These are phyloP conservation scores for Gloeopeniophorella convolvens DNA, from an alignment of 768 basidiomycete species.

Conservation along the genomic window DNA sequence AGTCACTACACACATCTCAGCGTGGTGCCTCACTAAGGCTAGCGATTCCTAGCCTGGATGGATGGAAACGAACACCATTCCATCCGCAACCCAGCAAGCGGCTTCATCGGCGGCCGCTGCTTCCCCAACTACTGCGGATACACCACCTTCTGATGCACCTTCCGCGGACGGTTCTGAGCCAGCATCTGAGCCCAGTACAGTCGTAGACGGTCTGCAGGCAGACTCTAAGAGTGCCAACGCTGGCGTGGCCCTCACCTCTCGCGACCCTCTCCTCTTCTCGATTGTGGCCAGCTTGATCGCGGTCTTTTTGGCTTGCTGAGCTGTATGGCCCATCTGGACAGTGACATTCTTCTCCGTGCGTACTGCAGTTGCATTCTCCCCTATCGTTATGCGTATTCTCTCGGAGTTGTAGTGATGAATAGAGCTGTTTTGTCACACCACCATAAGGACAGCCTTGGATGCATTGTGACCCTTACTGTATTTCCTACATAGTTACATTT, in stretches of 20 bases:
- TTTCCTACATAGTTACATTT: too few species aligned
- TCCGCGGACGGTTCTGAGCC: background rate
- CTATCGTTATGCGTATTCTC: too few species aligned
- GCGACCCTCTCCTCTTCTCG: background rate
- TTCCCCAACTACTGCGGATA: background rate
- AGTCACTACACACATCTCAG: background rate
- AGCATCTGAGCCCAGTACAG: background rate
- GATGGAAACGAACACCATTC: background rate
- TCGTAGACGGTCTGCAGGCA: too few species aligned
- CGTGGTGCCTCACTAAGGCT: background rate
- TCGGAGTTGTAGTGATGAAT: too few species aligned
- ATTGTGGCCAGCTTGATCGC: background rate
- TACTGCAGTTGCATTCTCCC: too few species aligned
- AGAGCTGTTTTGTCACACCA: too few species aligned
- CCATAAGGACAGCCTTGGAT: too few species aligned
- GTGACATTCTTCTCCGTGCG: too few species aligned
- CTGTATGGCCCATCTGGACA: background rate
- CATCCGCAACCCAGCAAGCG: background rate
- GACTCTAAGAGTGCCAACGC: background rate
- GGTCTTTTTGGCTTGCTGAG: background rate
- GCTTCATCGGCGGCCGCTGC: background rate
- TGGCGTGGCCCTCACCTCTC: conserved; percentile 4
- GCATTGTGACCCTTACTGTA: too few species aligned
- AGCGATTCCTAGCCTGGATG: background rate
- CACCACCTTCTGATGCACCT: background rate